Evolutionary conservation across 2,329 filamentous ascomycete genomes (phyloP), one percentile per base, ranked within the genome.

Genomic region (Cytospora schulzeri): DNA sequence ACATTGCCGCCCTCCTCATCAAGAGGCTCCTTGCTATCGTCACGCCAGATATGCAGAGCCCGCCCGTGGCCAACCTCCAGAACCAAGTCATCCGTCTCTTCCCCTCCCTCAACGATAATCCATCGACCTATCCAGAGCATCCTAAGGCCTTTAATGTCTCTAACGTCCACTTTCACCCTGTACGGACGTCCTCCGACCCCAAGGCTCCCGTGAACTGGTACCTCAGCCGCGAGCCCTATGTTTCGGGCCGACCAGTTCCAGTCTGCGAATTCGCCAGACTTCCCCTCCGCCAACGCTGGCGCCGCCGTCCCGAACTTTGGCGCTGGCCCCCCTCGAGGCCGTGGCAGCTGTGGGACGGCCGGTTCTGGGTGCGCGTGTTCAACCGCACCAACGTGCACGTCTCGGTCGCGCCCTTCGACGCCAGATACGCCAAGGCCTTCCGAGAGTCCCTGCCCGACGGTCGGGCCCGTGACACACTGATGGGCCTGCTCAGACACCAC

Each of bases 301-400:
- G 54, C 19, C 26, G 56, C 22, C 63, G 61, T 7, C 53, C 48
- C 14, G 38, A 57, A 2, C 17, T 58, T 8, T 74, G 72, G 72
- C 65, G 66, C 9, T 73, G 73, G 72, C 64, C 69, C 1, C 5
- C n/a, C 3, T 77, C 75, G 76, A 65, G 63, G 41, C 66, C 59
- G 1, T 79, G 78, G 75, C 65, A 69, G 55, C 72, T 83, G 61
- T 90, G 81, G 76, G 87, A 90, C 72, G 83, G 85, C 0, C 83
- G 87, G 2, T 89, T 82, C 73, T 90, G 87, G 87, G 74, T 88
- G 19, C 78, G 80, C 19, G 62, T 86, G 12, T 73, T 74, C 24
- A 75, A 79, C 55, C 78, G 80, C 6, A 73, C 80, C 8, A 78
- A 78, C 3, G 76, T 76, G 57, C 72, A 72, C 17, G 74, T 84